Conservation (phyloP, 208 protist genomes). For the Naegleria lovaniensis region DNA sequence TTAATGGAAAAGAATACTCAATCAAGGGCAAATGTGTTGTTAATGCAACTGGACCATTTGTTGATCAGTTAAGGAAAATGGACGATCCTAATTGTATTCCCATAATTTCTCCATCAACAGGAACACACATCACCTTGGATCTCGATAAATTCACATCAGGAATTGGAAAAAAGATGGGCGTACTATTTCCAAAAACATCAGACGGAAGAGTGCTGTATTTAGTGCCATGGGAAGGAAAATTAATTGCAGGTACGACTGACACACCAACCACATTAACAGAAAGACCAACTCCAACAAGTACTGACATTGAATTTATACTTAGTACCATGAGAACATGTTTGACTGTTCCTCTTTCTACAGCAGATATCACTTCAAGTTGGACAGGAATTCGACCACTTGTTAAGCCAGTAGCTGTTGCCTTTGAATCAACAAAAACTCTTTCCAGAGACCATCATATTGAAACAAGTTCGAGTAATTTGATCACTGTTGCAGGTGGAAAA, state of each 20-base stretch:
- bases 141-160: slow-evolving; percentile 15
- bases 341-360: slow-evolving; percentile 53
- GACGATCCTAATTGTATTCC: slow-evolving; percentile 42
- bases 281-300: slow-evolving; percentile 52
- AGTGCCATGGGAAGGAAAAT: slow-evolving; percentile 79
- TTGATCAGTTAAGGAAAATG: slow-evolving; percentile 67
- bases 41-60: slow-evolving; percentile 79
- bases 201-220: slow-evolving; percentile 86
- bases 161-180: slow-evolving; percentile 33
- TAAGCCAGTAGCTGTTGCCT: slow-evolving; percentile 43
- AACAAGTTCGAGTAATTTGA: slow-evolving; percentile 47
- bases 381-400: slow-evolving; percentile 72
- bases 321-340: slow-evolving; percentile 45
- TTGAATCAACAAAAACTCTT: slow-evolving; percentile 54
- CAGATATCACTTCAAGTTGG: slow-evolving; percentile 69
- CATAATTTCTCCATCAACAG: slow-evolving; percentile 62
- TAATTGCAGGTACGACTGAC: slow-evolving; percentile 88
- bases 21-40: slow-evolving; percentile 75
- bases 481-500: slow-evolving; percentile 84
- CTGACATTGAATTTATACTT: slow-evolving; percentile 77
- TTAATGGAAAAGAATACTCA: slow-evolving; percentile 57
- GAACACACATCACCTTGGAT: slow-evolving; percentile 74
- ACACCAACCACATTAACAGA: slow-evolving; percentile 54
- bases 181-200: slow-evolving; percentile 72
- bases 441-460: slow-evolving; percentile 82